These are phyloP conservation scores for Pestalotiopsis sp. DNA, from an alignment of 2,329 filamentous ascomycete species.

Conservation along the genomic window DNA sequence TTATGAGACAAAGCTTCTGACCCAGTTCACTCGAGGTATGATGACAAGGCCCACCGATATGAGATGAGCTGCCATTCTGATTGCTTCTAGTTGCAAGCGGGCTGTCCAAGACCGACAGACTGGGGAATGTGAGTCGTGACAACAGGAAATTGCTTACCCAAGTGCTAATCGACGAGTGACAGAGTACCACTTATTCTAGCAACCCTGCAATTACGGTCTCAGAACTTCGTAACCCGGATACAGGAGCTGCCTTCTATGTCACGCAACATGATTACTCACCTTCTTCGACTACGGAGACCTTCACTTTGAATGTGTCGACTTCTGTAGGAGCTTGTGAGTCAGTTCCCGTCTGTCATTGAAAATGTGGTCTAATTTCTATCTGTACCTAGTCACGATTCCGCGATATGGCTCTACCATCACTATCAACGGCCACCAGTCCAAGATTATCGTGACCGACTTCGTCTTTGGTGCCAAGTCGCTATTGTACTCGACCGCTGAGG, in stretches of 20 bases:
- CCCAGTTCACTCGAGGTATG: constrained; percentile 53
- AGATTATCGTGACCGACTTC: constrained; percentile 64
- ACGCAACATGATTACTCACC: constrained; percentile 56
- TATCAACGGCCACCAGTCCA: constrained; percentile 62
- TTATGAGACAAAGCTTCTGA: constrained; percentile 63
- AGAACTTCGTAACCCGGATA: constrained; percentile 61
- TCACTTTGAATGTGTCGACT: constrained; percentile 57
- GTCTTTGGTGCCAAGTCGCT: constrained; percentile 50
- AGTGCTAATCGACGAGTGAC: constrained; percentile 20
- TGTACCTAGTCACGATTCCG: constrained; percentile 47
- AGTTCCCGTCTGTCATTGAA: not conserved
- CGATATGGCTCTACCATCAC: constrained; percentile 47
- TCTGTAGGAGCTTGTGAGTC: constrained; percentile 46
- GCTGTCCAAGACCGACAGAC: constrained; percentile 54
- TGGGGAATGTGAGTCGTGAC: constrained; percentile 31
- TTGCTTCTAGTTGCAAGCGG: constrained; percentile 48
- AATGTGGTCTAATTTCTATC: constrained; percentile 1
- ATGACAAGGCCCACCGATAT: not conserved
- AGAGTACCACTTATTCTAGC: constrained; percentile 51
- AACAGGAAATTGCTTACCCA: not conserved
- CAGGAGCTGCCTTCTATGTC: constrained; percentile 60
- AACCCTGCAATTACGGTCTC: constrained; percentile 54
- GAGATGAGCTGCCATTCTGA: not conserved
- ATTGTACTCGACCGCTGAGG: constrained; percentile 57
- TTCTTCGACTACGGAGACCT: constrained; percentile 50